Evolutionary conservation across 139 green algal genomes (phyloP), one percentile per base, ranked within the genome.

Genomic region (Chlorella ohadii): DNA sequence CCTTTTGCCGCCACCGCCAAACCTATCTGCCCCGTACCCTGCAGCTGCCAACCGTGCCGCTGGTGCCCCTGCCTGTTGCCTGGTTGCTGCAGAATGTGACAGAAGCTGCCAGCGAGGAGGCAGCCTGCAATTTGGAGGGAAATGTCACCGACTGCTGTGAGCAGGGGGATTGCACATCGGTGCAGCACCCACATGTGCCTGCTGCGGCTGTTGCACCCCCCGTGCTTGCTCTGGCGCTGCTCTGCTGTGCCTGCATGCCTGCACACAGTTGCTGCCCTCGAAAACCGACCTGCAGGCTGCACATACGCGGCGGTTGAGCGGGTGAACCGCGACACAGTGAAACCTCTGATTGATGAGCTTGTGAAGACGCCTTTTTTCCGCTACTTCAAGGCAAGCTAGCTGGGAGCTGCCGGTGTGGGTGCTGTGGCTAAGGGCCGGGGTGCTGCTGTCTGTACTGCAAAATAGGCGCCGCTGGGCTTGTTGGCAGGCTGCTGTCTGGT

Each of bases 361-460:
- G 92, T 96, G 22, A 79, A 90, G 59, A 96, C 90, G 36, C 88
- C 95, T 12, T 98, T 98, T 88, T 98, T 98, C 85, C 87, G 93
- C 0, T 98, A 97, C 83, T 98, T 98, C 91, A 98, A 98, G 89
- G 94, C 93, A 25, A 16, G 39, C 55, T 15, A 20, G 44, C 0
- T 39, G 33, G n/a, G n/a, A n/a, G 44, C 44, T 6, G 44, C 44
- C 44, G 44, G 44, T 64, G 36, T 73, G 59, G 22, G 31, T 68
- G 73, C 28, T 33, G 20, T 33, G 25, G 22, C 4, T n/a, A 51
- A 6, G 23, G 59, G 2, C 19, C 33, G 19, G 51, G 51, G 9
- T 59, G 51, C 15, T 4, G 51, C 51, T 22, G 15, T 59, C 51
- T 59, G 51, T 59, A 13, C 51, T 9, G 15, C 51, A 9, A 22